Base-by-base conservation (phyloP, 495 filamentous ascomycete species). In the Zalerion maritima region DNA sequence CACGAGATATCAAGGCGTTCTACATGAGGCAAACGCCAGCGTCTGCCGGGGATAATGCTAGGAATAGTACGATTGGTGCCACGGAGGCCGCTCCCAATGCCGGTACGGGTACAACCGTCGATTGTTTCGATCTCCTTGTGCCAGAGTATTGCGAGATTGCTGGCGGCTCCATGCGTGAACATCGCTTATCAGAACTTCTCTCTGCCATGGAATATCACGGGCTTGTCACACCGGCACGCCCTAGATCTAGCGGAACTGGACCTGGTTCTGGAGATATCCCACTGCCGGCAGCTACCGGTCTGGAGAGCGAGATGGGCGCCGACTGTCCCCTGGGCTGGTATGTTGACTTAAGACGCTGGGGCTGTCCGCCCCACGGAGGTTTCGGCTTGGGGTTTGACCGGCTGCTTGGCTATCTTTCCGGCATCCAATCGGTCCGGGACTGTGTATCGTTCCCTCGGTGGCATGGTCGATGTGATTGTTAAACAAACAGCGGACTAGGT, bases 361-460 rank as follows among this genome's bases (percentile, higher is more conserved):
- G 89, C 15, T 85, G 75, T 42, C 79, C 85, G 18, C 85, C 86
- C n/a, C 89, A 96, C 48, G 89, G 89, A 16, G 89, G 89, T 2
- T 97, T 94, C 55, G 89, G 89, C 2, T 48, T 96, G 29, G 89
- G 89, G 1, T 92, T 94, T 49, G 89, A 97, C 58, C 69, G 89
- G 23, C 64, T 96, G 31, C 49, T 97, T 40, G 71, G 74, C 37
- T 96, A 94, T 54, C 63, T 97, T 35, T 66, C 80, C 9, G 86
- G 85, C 3, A 71, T 87, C 11, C 64, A 69, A 29, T 93, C 84
- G 40, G 72, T 97, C 38, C 69, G 84, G 42, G 89, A 97, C 49
- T 65, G 81, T 13, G 78, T 91, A 21, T 65, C 81, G 12, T 97
- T 94, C 49, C 89, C 89, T 24, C 69, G 89, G 41, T 91, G 83